Conservation (phyloP, 495 filamentous ascomycete genomes). For the Aspergillus hancockii region DNA sequence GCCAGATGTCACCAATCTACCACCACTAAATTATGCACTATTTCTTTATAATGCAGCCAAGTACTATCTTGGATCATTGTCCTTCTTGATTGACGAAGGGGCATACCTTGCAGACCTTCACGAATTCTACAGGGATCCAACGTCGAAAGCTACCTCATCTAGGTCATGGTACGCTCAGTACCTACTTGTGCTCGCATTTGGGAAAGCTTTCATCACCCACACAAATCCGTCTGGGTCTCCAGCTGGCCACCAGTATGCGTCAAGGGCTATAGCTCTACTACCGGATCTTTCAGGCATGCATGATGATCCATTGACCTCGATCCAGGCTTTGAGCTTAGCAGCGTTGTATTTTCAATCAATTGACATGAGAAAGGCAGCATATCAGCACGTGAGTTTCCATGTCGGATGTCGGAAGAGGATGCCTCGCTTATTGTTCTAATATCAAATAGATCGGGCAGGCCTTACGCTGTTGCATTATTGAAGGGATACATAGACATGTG, state of each 20-base stretch:
- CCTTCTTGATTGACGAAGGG: constrained; percentile 40
- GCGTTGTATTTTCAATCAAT: constrained; percentile 41
- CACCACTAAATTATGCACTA: constrained; percentile 37
- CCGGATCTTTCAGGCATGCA: constrained; percentile 37
- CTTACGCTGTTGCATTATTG: constrained; percentile 36
- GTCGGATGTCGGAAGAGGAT: not conserved
- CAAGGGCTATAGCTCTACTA: constrained; percentile 39
- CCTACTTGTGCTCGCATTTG: constrained; percentile 42
- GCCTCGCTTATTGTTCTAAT: not conserved
- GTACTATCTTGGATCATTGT: constrained; percentile 39
- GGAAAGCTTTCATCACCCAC: constrained; percentile 38
- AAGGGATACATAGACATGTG: constrained; percentile 39
- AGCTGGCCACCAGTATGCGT: constrained; percentile 36
- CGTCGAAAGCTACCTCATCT: constrained; percentile 24
- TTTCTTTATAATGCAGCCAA: constrained; percentile 42
- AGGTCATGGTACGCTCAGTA: constrained; percentile 42
- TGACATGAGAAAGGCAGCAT: constrained; percentile 38
- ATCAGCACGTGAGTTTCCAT: constrained; percentile 31
- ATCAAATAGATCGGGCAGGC: constrained; percentile 36
- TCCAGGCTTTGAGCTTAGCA: constrained; percentile 35
- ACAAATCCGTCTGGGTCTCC: constrained; percentile 32
- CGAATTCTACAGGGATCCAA: constrained; percentile 32
- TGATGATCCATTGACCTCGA: constrained; percentile 33
- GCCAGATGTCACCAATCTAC: constrained; percentile 35
- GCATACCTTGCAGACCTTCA: constrained; percentile 33